Base-by-base conservation (phyloP, 2,329 filamentous ascomycete species). In the Sodiomyces alkalinus region DNA sequence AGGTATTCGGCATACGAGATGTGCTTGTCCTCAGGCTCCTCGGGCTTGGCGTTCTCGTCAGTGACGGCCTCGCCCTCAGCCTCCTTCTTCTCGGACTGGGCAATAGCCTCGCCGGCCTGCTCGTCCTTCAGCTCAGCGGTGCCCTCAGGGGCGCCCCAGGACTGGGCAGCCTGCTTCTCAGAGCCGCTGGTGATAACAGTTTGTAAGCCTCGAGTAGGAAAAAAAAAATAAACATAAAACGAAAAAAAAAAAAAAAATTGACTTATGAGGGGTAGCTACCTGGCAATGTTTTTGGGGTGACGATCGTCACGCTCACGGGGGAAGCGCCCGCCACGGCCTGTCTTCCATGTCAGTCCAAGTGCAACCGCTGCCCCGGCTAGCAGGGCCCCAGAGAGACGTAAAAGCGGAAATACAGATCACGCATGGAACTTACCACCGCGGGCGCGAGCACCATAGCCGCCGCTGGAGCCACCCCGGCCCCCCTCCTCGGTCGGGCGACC, bases 1-100 rank as follows among this genome's bases (percentile, higher is more conserved):
- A 92, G 72, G 66, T 93, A 98, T 42, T 90, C 80, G 48, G 70
- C 63, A 61, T 86, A 93, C 31, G 85, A 90, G 64, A 92, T 78
- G 63, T 68, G 73, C 72, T 90, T 92, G 57, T 92, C 81, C 60
- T 85, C 77, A 27, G 72, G 65, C 60, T 82, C 74, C 59, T 83
- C 77, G 27, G 71, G 64, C 59, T 81, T 74, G 37, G 64, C 61
- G 31, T 60, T 55, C 45, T 56, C 56, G 23, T 42, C 45, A 40
- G 58, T 58, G 29, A 43, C 46, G 25, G 52, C 46, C 22, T 54
- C 58, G 39, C 64, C 70, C 42, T 64, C 68, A 30, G 61, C 67
- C 36, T 83, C 79, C 61, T 80, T 83, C 61, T 82, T 70, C 51
- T 96, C 87, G 40, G 67, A 63, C 59, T 82, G 70, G 42, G 90